These are phyloP conservation scores for Blastobotrys peoriensis DNA, from an alignment of 805 yeast genomes.

Conservation along the genomic window DNA sequence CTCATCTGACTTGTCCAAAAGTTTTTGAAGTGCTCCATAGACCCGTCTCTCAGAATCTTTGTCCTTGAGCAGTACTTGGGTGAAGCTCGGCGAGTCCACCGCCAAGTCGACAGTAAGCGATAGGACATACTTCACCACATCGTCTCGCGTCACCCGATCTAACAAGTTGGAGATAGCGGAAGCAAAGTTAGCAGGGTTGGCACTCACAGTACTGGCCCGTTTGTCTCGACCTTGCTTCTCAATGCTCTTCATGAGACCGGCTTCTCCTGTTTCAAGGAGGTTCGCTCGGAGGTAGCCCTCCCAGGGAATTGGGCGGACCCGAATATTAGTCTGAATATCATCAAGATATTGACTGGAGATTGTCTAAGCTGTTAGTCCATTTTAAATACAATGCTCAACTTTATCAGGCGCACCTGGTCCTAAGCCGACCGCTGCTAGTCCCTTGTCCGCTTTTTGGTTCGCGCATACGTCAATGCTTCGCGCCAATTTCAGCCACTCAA, in stretches of 20 bases:
- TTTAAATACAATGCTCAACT: too few species aligned
- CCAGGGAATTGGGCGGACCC: constrained; percentile 86
- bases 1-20: constrained; percentile 50
- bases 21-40: constrained; percentile 38
- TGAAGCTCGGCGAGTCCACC: constrained; percentile 24
- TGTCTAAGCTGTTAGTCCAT: constrained; percentile 1
- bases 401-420: too few species aligned
- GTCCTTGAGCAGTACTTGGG: constrained; percentile 36
- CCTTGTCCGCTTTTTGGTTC: too few species aligned
- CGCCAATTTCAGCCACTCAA: too few species aligned
- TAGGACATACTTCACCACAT: constrained; percentile 58
- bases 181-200: constrained; percentile 47
- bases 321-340: constrained; percentile 45
- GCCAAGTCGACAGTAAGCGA: constrained; percentile 56
- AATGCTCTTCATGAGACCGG: constrained; percentile 49
- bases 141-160: constrained; percentile 50
- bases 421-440: too few species aligned
- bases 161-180: constrained; percentile 50
- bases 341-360: constrained; percentile 26
- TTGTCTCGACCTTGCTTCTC: constrained; percentile 38
- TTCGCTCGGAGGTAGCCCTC: constrained; percentile 78
- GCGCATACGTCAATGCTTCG: too few species aligned
- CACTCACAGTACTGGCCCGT: constrained; percentile 26
- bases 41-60: constrained; percentile 42
- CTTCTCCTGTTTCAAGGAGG: constrained; percentile 61